These are phyloP conservation scores for Candida suzukii DNA, from an alignment of 805 yeast genomes.

Conservation along the genomic window DNA sequence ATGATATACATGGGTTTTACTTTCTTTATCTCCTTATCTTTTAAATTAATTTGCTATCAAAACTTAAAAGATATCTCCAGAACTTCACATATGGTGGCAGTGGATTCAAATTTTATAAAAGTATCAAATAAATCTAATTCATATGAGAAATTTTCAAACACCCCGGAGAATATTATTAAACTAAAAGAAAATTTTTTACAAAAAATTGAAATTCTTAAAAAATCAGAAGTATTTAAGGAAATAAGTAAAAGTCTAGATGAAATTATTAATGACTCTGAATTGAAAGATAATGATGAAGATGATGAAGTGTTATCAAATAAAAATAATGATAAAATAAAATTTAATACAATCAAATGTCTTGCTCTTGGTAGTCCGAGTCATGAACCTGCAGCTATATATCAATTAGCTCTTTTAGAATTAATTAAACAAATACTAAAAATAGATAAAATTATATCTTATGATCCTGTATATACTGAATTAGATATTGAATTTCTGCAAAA, in stretches of 20 bases:
- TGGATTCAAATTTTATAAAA: neutral
- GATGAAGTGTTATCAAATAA: neutral
- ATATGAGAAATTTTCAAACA: neutral
- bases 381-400: conserved; percentile 20
- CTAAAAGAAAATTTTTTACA: neutral
- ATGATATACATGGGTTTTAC: too few relatives aligned
- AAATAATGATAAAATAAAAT: neutral
- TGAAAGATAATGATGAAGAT: neutral
- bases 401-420: conserved; percentile 17
- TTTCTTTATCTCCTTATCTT: too few relatives aligned
- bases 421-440: conserved; percentile 8
- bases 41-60: too few relatives aligned
- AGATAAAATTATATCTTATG: conserved; percentile 18
- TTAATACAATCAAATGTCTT: conserved; percentile 15
- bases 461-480: conserved; percentile 20
- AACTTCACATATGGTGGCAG: too few relatives aligned
- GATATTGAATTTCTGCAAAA: conserved; percentile 15
- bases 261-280: neutral
- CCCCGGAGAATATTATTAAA: neutral
- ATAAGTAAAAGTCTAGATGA: neutral
- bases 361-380: conserved; percentile 22
- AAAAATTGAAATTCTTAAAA: neutral
- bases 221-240: neutral
- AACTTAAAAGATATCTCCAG: too few relatives aligned
- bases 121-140: neutral